phyloP scores from a whole-genome alignment of 1,284 basidiomycete genomes.

The Amylostereum areolatum region DNA sequence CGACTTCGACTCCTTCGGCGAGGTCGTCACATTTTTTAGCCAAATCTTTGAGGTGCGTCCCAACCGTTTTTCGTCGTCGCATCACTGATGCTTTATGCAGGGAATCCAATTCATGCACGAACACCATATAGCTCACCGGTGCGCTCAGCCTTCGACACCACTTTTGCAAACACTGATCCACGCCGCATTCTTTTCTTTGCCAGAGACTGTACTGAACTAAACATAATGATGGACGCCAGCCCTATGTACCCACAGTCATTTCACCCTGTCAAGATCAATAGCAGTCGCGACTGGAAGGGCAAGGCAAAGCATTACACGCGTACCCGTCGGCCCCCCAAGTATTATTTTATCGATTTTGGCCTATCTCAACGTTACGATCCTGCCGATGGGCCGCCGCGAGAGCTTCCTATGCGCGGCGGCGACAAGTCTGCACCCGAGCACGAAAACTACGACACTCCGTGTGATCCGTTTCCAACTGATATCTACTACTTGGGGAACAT shows the following conservation, averaged over 20 bases:
- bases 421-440: slow-evolving; percentile 21
- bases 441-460: slow-evolving; percentile 2
- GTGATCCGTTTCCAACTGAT: slow-evolving; percentile 30
- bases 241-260: slow-evolving; percentile 19
- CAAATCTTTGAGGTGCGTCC: slow-evolving; percentile 29
- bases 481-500: slow-evolving; percentile 29
- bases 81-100: slow-evolving; percentile 12
- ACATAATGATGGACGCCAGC: slow-evolving; percentile 31
- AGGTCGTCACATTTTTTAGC: slow-evolving; percentile 19
- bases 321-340: slow-evolving; percentile 19
- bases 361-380: slow-evolving; percentile 21
- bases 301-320: slow-evolving; percentile 17
- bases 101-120: slow-evolving; percentile 34
- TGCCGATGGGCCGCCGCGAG: slow-evolving; percentile 8
- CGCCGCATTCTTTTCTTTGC: neutral
- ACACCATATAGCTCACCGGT: slow-evolving; percentile 33
- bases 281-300: slow-evolving; percentile 11
- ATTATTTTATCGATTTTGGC: slow-evolving; percentile 27
- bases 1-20: slow-evolving; percentile 17
- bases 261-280: slow-evolving; percentile 16
- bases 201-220: slow-evolving; percentile 29
- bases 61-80: neutral
- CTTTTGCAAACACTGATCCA: neutral
- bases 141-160: slow-evolving; percentile 7
- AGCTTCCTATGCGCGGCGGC: slow-evolving; percentile 13